Evolutionary conservation across 306 rosid species (phyloP).

Genomic region (Heteromeles arbutifolia): DNA sequence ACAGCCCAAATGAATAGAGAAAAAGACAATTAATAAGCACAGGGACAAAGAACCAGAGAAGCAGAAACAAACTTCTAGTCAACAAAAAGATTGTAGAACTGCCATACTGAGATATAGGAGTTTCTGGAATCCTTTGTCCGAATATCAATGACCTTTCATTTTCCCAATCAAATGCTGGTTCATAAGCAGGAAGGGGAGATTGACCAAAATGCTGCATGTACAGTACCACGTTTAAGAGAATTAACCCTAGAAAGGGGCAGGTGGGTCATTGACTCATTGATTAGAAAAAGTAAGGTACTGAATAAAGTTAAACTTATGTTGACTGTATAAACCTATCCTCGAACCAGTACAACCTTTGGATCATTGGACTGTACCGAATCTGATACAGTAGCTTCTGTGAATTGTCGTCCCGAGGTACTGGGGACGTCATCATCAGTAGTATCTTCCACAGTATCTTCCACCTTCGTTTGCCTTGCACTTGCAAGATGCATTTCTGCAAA

Average conservation of each 20-base stretch:
- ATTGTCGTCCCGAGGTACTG: constrained; percentile 94
- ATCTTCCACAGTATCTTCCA: constrained; percentile 72
- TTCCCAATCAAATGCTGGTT: constrained; percentile 99
- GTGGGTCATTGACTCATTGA: background rate
- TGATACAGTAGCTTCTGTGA: constrained; percentile 42
- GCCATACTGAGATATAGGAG: constrained; percentile 82
- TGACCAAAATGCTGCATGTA: constrained; percentile 72
- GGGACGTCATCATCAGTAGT: constrained; percentile 85
- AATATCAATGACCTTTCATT: constrained; percentile 91
- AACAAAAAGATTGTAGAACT: background rate
- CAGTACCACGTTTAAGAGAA: background rate
- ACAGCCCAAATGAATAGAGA: constrained; percentile 21
- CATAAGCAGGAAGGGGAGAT: constrained; percentile 93
- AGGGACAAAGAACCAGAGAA: constrained; percentile 9
- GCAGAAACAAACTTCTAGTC: constrained; percentile 6
- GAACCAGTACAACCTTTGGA: constrained; percentile 51
- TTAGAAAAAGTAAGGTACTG: background rate
- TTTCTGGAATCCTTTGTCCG: constrained; percentile 91
- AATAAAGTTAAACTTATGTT: background rate
- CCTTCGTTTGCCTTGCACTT: constrained; percentile 66
- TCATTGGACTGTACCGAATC: constrained; percentile 42
- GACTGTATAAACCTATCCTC: constrained; percentile 1
- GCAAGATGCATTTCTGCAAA: constrained; percentile 85
- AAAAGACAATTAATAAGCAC: constrained; percentile 16
- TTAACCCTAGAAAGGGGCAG: background rate